Base-by-base conservation (phyloP, 2,329 filamentous ascomycete genomes). In the Fusarium anthophilum region DNA sequence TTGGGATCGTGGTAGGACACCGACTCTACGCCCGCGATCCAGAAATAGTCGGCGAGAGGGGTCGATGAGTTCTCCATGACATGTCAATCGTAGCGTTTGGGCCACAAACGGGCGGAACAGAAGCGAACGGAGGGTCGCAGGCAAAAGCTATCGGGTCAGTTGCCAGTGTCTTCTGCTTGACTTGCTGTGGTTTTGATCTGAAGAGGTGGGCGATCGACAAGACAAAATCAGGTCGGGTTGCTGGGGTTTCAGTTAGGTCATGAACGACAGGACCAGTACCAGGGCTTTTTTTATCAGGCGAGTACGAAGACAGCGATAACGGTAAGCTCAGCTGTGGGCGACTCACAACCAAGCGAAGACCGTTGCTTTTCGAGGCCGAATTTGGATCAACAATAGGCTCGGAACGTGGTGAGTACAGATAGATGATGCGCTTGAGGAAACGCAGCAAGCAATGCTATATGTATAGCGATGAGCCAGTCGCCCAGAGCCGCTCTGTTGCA, bases 41-140 rank as follows among this genome's bases (percentile, higher is more conserved):
- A 93, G 83, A 93, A 93, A 84, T 93, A 93, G 82, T 93, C 91
- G 82, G 91, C 91, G 81, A 93, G 86, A 80, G 91, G 91, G 74
- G 87, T 87, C 73, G 90, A 91, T 68, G 89, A 86, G 83, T 82
- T 85, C 80, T 90, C 89, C 89, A 91, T 91, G 84, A 83, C 87
- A 84, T 84, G 81, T 82, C 83, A 83, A 78, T 79, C 75, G 76
- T 76, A 65, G 71, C 39, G 58, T 67, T 55, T 73, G 59, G 75
- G 77, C 74, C 77, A 70, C 78, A 69, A 61, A 59, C 70, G 73
- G 76, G 69, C 76, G 57, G 44, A 54, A 58, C 43, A 64, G 57
- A 48, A 69, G 41, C 51, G 41, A 48, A 66, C 54, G 50, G 48
- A 55, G 37, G 54, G 43, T 45, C 51, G 66, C 24, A 47, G 47